Evolutionary conservation across 768 basidiomycete species (phyloP).

Genomic region (Chalciporus pseudorubinellus): DNA sequence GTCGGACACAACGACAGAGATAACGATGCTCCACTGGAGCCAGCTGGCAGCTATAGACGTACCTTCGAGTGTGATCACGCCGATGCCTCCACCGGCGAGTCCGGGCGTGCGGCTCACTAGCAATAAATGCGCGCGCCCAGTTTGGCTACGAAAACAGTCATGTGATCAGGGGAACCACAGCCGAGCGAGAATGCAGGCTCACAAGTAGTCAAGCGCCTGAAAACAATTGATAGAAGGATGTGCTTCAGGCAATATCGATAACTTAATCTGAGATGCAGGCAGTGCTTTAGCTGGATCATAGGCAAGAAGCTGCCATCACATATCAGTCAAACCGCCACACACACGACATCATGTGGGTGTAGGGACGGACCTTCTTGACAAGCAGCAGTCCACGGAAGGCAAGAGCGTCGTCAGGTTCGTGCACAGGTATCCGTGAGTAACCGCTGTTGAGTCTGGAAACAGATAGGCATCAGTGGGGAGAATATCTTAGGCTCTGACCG

Average conservation of each 20-base stretch:
- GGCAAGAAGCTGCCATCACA: slow-evolving; percentile 59
- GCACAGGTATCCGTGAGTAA: slow-evolving; percentile 90
- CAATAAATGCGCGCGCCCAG: slow-evolving; percentile 89
- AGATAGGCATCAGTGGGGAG: slow-evolving; percentile 9
- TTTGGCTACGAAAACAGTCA: slow-evolving; percentile 55
- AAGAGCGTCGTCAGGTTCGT: slow-evolving; percentile 62
- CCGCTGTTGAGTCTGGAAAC: slow-evolving; percentile 64
- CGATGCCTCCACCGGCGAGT: slow-evolving; percentile 76
- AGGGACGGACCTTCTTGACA: slow-evolving; percentile 66
- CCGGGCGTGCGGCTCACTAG: slow-evolving; percentile 86
- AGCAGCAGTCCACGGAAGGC: slow-evolving; percentile 81
- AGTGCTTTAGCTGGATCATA: slow-evolving; percentile 84
- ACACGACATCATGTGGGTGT: not conserved
- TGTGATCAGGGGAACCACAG: slow-evolving; percentile 2
- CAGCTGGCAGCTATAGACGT: slow-evolving; percentile 4
- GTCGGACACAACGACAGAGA: not conserved
- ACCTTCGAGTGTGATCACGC: slow-evolving; percentile 90
- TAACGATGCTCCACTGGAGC: not conserved
- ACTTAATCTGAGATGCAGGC: slow-evolving; percentile 69
- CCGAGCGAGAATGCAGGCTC: slow-evolving; percentile 14
- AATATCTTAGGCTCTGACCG: not conserved
- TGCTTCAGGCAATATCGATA: slow-evolving; percentile 89
- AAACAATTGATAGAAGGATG: slow-evolving; percentile 87
- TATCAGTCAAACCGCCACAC: not conserved
- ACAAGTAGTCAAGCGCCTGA: slow-evolving; percentile 94